Evolutionary conservation across 768 basidiomycete species (phyloP), one percentile per base, ranked within the genome.

Genomic region (Suillus decipiens): DNA sequence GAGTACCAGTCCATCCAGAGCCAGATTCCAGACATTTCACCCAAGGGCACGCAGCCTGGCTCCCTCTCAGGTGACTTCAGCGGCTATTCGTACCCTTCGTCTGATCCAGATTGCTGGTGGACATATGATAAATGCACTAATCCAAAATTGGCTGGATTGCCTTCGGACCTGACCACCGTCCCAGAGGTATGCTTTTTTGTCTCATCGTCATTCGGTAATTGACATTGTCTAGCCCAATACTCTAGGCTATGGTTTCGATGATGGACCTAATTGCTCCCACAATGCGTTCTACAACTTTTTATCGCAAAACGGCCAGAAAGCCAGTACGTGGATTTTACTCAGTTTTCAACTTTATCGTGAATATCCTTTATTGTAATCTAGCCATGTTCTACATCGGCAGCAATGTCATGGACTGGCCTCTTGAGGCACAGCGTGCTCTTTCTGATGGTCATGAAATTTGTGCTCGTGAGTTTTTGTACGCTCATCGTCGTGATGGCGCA

Each of bases 341-440:
- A 3, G 15, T 11, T n/a, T 31, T 28, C 8, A 24, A 1, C 0
- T 9, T n/a, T n/a, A n/a, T n/a, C n/a, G 14, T 0, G 12, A 48
- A 5, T 48, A 19, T 62, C 62, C 45, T 61, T 24, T 28, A 12
- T 55, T 60, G 14, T 34, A 47, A 14, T 10, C 2, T 50, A 86
- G 85, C 85, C 2, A 82, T 88, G 84, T 88, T 82, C 68, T 87
- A 77, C 63, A 84, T 88, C 54, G 86, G 87, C 5, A 84, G 82
- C 57, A 88, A 84, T 59, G 80, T 86, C 19, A 70, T 83, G 64
- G 75, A 83, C 63, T 86, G 80, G 82, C 85, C 86, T 1, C 71
- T 82, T 28, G 83, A 88, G 69, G 82, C 84, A 0, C 82, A 82
- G 65, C 79, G 86, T 39, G 86, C 73, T 1, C 66, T 85, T 15